A percentile compares a stretch with the other conserved stretches of the same genome.
phyloP scores from a whole-genome alignment of 2,329 filamentous ascomycete species.

The Botrytis paeoniae region DNA sequence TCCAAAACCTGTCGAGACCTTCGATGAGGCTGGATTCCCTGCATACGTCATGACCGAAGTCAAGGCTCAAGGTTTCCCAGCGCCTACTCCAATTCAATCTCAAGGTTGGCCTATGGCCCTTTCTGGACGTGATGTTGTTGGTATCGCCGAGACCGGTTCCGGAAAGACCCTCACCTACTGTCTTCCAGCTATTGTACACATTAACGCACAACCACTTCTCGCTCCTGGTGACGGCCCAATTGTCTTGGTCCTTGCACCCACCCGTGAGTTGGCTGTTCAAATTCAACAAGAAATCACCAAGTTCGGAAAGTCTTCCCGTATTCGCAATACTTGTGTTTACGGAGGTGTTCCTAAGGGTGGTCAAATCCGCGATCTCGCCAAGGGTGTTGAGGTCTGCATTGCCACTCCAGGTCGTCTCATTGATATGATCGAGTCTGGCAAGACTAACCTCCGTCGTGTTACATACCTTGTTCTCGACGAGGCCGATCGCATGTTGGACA shows the following conservation, averaged over 20 bases:
- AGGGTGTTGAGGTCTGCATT: slow-evolving; percentile 97
- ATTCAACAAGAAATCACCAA: slow-evolving; percentile 99
- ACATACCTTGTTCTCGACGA: slow-evolving; percentile 98
- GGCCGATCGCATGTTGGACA: slow-evolving; percentile 99
- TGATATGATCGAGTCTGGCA: slow-evolving; percentile 96
- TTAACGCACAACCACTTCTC: slow-evolving; percentile 96
- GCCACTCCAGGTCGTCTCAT: slow-evolving; percentile 96
- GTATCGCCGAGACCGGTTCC: slow-evolving; percentile 98
- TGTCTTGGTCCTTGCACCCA: slow-evolving; percentile 91
- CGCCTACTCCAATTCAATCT: slow-evolving; percentile 93
- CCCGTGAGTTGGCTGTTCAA: slow-evolving; percentile 95
- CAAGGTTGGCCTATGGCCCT: slow-evolving; percentile 99
- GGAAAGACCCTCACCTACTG: slow-evolving; percentile 99
- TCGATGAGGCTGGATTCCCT: slow-evolving; percentile 96
- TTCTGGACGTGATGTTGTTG: slow-evolving; percentile 94
- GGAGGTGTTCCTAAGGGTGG: slow-evolving; percentile 97
- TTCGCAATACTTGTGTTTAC: slow-evolving; percentile 98
- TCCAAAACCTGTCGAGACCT: slow-evolving; percentile 91
- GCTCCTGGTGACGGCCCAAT: slow-evolving; percentile 95
- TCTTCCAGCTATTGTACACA: slow-evolving; percentile 96
- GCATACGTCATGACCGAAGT: slow-evolving; percentile 97
- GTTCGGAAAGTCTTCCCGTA: slow-evolving; percentile 95
- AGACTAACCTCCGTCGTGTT: slow-evolving; percentile 95
- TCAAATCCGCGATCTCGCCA: slow-evolving; percentile 90
- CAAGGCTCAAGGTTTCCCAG: slow-evolving; percentile 93